Evolutionary conservation across 1,284 basidiomycete genomes (phyloP).

Genomic region (Schizophyllum amplum): DNA sequence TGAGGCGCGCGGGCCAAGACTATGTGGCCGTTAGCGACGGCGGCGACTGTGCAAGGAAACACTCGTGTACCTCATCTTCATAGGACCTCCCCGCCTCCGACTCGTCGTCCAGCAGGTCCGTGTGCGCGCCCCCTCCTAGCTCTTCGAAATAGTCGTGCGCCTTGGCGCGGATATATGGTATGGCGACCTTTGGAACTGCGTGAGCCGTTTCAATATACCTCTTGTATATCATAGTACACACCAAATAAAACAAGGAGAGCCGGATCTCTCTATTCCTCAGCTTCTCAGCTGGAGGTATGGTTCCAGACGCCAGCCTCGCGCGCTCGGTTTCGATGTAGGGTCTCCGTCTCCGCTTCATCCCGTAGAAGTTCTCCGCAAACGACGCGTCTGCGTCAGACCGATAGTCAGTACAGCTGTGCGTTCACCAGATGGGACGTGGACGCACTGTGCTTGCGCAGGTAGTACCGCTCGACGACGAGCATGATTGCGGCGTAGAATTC

Average conservation of each 20-base stretch:
- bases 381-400: slow-evolving; percentile 57
- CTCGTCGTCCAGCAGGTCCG: slow-evolving; percentile 56
- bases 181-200: slow-evolving; percentile 56
- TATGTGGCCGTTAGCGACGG: slow-evolving; percentile 13
- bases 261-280: slow-evolving; percentile 56
- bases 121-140: slow-evolving; percentile 73
- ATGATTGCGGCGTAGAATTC: slow-evolving; percentile 90
- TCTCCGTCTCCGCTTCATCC: slow-evolving; percentile 69
- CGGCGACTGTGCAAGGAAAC: background rate
- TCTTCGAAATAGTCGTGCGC: slow-evolving; percentile 87
- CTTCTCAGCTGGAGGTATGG: slow-evolving; percentile 54
- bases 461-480: slow-evolving; percentile 86
- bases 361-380: slow-evolving; percentile 92
- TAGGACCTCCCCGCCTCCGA: slow-evolving; percentile 22
- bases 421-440: slow-evolving; percentile 7
- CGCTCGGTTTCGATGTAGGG: slow-evolving; percentile 64
- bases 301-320: slow-evolving; percentile 58
- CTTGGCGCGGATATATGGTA: slow-evolving; percentile 88
- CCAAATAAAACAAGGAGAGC: slow-evolving; percentile 73
- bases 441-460: slow-evolving; percentile 77
- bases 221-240: slow-evolving; percentile 25
- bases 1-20: slow-evolving; percentile 39
- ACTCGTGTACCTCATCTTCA: background rate
- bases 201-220: too few relatives aligned
- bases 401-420: background rate